Evolutionary conservation across 768 basidiomycete species (phyloP).

Genomic region (Termitomyces sp.): DNA sequence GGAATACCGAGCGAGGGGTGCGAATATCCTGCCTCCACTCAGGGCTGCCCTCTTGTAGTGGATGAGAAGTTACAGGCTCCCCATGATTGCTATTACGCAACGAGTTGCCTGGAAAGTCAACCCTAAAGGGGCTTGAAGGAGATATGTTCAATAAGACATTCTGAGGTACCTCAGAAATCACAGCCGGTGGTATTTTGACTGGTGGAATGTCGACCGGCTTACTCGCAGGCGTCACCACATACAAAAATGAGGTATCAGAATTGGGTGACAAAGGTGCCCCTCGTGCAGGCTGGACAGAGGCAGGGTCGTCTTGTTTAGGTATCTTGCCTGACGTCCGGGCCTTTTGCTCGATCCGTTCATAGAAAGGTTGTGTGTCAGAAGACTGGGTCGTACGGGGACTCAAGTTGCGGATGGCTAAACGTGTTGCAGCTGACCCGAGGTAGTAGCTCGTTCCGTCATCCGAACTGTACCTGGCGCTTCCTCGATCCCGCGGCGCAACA

Average conservation of each 20-base stretch:
- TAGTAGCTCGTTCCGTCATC: constrained; percentile 16
- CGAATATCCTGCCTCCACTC: constrained; percentile 17
- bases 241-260: constrained; percentile 11
- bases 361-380: not conserved
- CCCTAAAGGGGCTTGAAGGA: constrained; percentile 10
- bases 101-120: constrained; percentile 6
- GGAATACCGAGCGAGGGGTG: constrained; percentile 16
- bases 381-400: constrained; percentile 19
- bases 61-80: constrained; percentile 7
- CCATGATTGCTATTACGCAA: constrained; percentile 7
- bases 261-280: not conserved
- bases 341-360: not conserved
- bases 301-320: not conserved
- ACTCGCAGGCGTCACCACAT: constrained; percentile 9
- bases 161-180: constrained; percentile 3
- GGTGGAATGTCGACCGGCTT: constrained; percentile 8
- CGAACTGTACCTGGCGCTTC: constrained; percentile 17
- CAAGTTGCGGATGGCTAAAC: constrained; percentile 18
- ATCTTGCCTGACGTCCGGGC: not conserved
- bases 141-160: constrained; percentile 1
- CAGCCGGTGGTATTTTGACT: constrained; percentile 1
- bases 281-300: not conserved
- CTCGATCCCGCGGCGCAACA: constrained; percentile 16
- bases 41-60: constrained; percentile 4
- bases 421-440: constrained; percentile 18